Evolutionary conservation across 2,329 filamentous ascomycete species (phyloP).

Genomic region (Paraconiothyrium brasiliense): DNA sequence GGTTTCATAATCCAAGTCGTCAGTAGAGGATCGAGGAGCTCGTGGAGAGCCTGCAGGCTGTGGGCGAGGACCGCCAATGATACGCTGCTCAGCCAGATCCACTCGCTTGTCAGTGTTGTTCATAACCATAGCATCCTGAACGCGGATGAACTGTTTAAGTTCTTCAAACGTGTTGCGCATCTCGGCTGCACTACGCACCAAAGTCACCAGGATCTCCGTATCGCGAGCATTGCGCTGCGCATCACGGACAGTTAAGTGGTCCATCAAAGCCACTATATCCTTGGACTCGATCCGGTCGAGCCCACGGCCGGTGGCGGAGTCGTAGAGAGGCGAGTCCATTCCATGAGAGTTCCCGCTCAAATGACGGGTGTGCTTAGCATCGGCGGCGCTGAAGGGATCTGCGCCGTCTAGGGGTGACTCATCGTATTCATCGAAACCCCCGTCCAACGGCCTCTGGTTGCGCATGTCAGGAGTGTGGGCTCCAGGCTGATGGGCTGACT

Average conservation of each 20-base stretch:
- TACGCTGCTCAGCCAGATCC: constrained; percentile 82
- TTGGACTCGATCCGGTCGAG: constrained; percentile 94
- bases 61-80: constrained; percentile 85
- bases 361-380: constrained; percentile 66
- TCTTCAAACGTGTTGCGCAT: constrained; percentile 98
- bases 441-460: constrained; percentile 60
- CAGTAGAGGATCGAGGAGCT: constrained; percentile 61
- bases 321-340: constrained; percentile 88
- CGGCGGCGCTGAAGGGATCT: constrained; percentile 57
- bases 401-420: constrained; percentile 50
- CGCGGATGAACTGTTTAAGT: constrained; percentile 89
- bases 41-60: constrained; percentile 74
- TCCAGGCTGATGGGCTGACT: constrained; percentile 74
- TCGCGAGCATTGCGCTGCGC: constrained; percentile 95
- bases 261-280: constrained; percentile 97
- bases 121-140: constrained; percentile 90
- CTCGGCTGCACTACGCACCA: constrained; percentile 92
- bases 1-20: constrained; percentile 66
- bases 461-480: constrained; percentile 56
- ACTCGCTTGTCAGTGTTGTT: constrained; percentile 87
- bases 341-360: constrained; percentile 92
- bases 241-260: constrained; percentile 96
- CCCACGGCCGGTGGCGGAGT: constrained; percentile 84
- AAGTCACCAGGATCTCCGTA: constrained; percentile 92
- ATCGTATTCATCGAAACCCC: constrained; percentile 64